These are phyloP conservation scores for Vigna unguiculata DNA, from an alignment of 306 rosid species.

Conservation along the genomic window DNA sequence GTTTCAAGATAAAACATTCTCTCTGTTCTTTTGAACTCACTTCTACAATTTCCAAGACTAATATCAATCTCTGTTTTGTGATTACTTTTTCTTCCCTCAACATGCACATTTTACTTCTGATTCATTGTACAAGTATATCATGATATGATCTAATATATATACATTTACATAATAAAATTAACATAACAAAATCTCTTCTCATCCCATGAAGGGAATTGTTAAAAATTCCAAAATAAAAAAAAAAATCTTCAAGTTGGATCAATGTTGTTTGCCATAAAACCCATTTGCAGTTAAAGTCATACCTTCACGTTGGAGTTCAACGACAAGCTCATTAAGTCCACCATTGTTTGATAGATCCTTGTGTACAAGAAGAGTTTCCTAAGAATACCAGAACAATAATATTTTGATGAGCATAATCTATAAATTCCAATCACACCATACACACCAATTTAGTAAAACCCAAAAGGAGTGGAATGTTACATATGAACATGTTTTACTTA, in stretches of 20 bases:
- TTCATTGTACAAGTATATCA: conserved; percentile 4
- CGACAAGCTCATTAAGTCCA: conserved; percentile 57
- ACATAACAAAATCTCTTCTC: too few species aligned
- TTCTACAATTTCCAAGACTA: conserved; percentile 12
- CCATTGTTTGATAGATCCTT: conserved; percentile 64
- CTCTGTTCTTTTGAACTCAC: conserved; percentile 4
- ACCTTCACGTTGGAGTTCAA: conserved; percentile 76
- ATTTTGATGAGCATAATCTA: conserved; percentile 23
- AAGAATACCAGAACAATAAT: conserved; percentile 39
- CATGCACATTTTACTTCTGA: not conserved
- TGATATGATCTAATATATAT: not conserved
- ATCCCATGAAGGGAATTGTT: too few species aligned
- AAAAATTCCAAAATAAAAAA: not conserved
- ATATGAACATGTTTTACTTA: not conserved
- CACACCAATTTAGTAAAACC: not conserved
- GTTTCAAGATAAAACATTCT: not conserved
- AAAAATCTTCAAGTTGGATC: conserved; percentile 28
- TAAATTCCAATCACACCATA: conserved; percentile 9
- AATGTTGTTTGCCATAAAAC: conserved; percentile 20
- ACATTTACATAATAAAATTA: too few species aligned
- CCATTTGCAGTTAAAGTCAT: conserved; percentile 33
- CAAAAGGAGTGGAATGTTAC: conserved; percentile 8
- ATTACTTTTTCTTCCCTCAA: conserved; percentile 4
- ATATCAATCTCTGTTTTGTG: not conserved
- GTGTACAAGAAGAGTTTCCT: conserved; percentile 95